These are phyloP conservation scores for Flaveria linearis DNA, from an alignment of 129 eudicot genomes.

Conservation along the genomic window DNA sequence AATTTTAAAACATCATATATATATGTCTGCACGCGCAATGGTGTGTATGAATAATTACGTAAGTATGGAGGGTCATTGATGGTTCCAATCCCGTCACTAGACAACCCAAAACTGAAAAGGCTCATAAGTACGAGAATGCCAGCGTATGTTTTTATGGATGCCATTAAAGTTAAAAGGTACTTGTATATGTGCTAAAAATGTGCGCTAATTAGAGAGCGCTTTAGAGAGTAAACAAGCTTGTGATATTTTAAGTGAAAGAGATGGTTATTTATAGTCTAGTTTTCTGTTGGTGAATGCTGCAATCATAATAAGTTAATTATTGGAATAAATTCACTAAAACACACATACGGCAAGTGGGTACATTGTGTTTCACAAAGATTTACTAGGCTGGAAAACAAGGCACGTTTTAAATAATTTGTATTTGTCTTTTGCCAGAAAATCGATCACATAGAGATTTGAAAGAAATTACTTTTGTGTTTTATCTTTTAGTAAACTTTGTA, in stretches of 20 bases:
- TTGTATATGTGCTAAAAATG: neutral
- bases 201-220: neutral
- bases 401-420: neutral
- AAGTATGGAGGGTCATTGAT: slow-evolving; percentile 3
- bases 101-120: neutral
- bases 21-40: neutral
- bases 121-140: neutral
- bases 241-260: neutral
- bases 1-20: neutral
- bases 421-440: slow-evolving; percentile 3
- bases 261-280: neutral
- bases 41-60: neutral
- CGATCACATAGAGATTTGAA: neutral
- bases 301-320: neutral
- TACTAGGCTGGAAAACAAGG: no score
- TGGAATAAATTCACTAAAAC: neutral
- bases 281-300: neutral
- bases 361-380: neutral
- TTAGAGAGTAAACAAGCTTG: neutral
- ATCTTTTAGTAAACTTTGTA: neutral
- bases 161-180: neutral
- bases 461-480: neutral
- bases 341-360: neutral
- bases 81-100: neutral
- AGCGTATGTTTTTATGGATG: neutral